These are phyloP conservation scores for Colletotrichum sp. DNA, from an alignment of 2,329 filamentous ascomycete genomes.

Conservation along the genomic window DNA sequence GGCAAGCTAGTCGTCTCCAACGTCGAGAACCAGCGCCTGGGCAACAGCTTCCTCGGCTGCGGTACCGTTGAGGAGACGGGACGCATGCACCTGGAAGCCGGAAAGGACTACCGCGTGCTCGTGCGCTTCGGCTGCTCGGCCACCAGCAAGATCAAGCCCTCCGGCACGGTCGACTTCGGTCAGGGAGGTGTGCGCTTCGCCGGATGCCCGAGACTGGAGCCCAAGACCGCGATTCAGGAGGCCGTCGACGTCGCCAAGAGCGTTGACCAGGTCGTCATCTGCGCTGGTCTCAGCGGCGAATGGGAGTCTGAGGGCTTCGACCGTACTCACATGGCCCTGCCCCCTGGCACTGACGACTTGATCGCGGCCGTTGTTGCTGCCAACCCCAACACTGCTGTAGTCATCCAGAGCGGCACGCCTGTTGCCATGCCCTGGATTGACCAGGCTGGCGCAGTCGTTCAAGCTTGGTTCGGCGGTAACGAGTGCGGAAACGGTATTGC, in stretches of 20 bases:
- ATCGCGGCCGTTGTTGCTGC: conserved; percentile 58
- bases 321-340: conserved; percentile 72
- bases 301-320: conserved; percentile 61
- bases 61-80: conserved; percentile 36
- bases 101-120: conserved; percentile 33
- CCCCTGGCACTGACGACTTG: conserved; percentile 62
- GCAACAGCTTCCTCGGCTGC: conserved; percentile 41
- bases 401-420: conserved; percentile 66
- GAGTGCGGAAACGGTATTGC: conserved; percentile 29
- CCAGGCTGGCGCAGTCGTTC: conserved; percentile 42
- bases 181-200: conserved; percentile 31
- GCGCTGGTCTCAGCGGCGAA: conserved; percentile 60
- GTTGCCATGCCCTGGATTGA: conserved; percentile 53
- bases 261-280: conserved; percentile 61
- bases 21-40: conserved; percentile 34
- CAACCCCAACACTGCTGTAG: conserved; percentile 63
- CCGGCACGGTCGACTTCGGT: conserved; percentile 32
- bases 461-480: conserved; percentile 33
- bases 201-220: conserved; percentile 25
- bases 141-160: conserved; percentile 28
- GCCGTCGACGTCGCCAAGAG: conserved; percentile 48
- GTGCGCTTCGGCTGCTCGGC: conserved; percentile 32
- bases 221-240: conserved; percentile 21
- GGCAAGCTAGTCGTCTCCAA: conserved; percentile 35
- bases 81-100: conserved; percentile 27